Percentiles rank a stretch among this genome's conserved stretches.
Conservation (phyloP, 176 grass and related monocot species). For the Carex pumila region DNA sequence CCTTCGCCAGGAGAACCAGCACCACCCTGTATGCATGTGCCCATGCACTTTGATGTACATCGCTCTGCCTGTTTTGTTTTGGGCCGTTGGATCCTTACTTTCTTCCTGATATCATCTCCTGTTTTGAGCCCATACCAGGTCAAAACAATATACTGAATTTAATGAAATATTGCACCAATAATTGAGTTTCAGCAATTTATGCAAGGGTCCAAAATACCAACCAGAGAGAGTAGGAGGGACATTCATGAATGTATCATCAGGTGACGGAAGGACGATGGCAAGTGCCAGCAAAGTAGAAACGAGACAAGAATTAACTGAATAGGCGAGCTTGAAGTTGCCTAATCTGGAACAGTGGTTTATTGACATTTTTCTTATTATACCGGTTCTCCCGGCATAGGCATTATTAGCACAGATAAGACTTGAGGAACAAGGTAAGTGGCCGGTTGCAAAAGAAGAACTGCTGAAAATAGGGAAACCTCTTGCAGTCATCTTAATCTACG, state of each 20-base stretch:
- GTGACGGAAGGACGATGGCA: background rate
- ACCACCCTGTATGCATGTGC: slow-evolving; percentile 43
- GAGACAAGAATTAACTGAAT: slow-evolving; percentile 10
- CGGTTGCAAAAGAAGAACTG: background rate
- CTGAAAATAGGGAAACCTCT: background rate
- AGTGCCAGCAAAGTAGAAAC: slow-evolving; percentile 11
- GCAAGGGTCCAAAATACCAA: background rate
- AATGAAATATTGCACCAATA: background rate
- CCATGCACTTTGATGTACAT: slow-evolving; percentile 37
- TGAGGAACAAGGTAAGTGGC: background rate
- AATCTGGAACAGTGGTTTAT: background rate
- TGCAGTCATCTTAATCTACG: background rate
- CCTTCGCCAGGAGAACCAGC: slow-evolving; percentile 54
- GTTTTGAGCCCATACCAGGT: background rate
- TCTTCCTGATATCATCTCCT: slow-evolving; percentile 34
- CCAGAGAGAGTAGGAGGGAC: slow-evolving; percentile 39
- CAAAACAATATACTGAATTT: background rate
- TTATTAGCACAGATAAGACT: slow-evolving; percentile 12
- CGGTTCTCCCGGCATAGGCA: background rate
- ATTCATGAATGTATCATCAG: slow-evolving; percentile 32
- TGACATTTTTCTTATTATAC: background rate
- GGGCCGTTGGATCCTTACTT: slow-evolving; percentile 32
- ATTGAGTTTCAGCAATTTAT: background rate
- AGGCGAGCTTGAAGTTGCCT: background rate
- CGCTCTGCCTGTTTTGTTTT: slow-evolving; percentile 31